Conservation (phyloP, 2,329 filamentous ascomycete genomes). For the Sporothrix humicola region DNA sequence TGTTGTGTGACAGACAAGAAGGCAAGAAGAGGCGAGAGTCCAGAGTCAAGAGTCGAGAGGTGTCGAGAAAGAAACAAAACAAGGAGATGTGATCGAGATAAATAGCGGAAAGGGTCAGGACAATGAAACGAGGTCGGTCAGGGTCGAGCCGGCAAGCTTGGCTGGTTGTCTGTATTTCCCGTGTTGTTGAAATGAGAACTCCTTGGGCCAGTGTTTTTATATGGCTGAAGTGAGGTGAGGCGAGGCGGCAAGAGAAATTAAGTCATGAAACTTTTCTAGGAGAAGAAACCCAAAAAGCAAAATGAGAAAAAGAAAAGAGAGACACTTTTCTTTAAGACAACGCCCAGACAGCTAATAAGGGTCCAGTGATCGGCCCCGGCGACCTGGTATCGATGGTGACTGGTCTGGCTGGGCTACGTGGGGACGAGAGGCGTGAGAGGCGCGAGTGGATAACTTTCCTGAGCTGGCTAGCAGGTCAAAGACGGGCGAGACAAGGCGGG, state of each 20-base stretch:
- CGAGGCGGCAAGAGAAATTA: conserved; percentile 38
- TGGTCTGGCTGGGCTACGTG: not conserved
- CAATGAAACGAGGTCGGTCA: not conserved
- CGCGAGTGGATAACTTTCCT: conserved; percentile 14
- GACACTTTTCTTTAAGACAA: conserved; percentile 22
- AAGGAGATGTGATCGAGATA: not conserved
- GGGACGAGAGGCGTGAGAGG: conserved; percentile 22
- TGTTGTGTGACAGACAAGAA: not conserved
- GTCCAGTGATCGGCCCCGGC: conserved; percentile 22
- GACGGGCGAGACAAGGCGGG: conserved; percentile 5
- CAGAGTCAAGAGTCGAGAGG: not conserved
- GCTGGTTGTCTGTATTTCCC: not conserved
- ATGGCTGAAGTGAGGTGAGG: not conserved
- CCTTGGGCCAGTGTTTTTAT: not conserved
- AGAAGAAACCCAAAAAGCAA: not conserved
- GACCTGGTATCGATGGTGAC: conserved; percentile 23
- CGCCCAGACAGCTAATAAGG: conserved; percentile 5
- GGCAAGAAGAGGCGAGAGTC: not conserved
- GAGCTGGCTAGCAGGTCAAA: not conserved
- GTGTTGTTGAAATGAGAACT: not conserved
- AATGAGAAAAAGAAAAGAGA: conserved; percentile 9
- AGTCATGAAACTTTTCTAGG: not conserved
- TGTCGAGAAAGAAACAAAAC: not conserved
- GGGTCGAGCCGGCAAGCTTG: not conserved
- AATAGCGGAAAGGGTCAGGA: not conserved